These are phyloP conservation scores for Acanthamoeba royreba DNA, from an alignment of 208 protist species.

Conservation along the genomic window DNA sequence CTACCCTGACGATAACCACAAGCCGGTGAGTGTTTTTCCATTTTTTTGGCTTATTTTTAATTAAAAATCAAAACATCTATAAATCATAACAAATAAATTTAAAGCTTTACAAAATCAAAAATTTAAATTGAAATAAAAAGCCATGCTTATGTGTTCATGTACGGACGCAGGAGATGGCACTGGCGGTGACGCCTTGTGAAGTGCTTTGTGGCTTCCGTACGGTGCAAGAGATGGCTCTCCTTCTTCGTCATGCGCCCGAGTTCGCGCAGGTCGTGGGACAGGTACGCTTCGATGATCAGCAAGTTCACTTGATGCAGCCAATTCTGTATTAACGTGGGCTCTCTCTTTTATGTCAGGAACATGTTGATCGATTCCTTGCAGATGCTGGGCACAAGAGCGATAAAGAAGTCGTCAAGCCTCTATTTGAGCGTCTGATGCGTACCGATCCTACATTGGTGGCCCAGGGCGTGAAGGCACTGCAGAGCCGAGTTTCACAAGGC, in stretches of 20 bases:
- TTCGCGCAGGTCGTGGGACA: slow-evolving; percentile 46
- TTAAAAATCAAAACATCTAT: no score
- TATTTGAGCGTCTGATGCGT: slow-evolving; percentile 60
- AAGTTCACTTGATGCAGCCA: no score
- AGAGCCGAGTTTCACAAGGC: background rate
- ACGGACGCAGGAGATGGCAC: slow-evolving; percentile 67
- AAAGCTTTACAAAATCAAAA: no score
- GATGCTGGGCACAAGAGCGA: background rate
- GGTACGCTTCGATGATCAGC: no score
- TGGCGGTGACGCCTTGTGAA: slow-evolving; percentile 91
- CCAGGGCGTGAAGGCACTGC: slow-evolving; percentile 27
- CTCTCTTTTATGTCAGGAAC: no score
- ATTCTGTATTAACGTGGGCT: no score
- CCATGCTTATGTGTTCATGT: background rate
- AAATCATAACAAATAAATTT: background rate
- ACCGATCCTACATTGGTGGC: background rate
- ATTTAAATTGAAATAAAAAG: no score
- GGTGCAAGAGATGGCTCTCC: slow-evolving; percentile 82
- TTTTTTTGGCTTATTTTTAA: background rate
- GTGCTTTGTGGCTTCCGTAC: slow-evolving; percentile 95
- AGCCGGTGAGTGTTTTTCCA: slow-evolving; percentile 91
- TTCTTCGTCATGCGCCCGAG: slow-evolving; percentile 60
- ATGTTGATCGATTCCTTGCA: background rate
- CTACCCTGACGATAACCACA: slow-evolving; percentile 98
- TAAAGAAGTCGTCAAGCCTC: background rate